phyloP scores from a whole-genome alignment of 1,139 yeast genomes.

The Geotrichum fermentans region DNA sequence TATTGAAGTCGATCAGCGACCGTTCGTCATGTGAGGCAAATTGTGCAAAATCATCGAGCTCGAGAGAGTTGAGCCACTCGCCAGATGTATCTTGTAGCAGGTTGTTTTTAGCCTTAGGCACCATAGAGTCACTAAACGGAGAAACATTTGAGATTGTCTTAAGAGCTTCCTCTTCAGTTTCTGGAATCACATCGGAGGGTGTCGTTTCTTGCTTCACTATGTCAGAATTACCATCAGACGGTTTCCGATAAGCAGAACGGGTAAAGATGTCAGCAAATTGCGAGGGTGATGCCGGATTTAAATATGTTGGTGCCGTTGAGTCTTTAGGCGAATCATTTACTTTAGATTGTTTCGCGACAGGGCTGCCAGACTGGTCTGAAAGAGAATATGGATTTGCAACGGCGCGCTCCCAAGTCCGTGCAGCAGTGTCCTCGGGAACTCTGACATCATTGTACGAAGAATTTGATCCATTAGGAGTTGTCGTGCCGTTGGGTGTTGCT shows the following conservation, averaged over 20 bases:
- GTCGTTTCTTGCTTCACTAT: too few species aligned
- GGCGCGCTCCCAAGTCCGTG: conserved; percentile 18
- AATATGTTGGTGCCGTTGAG: not conserved
- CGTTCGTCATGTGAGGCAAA: conserved; percentile 3
- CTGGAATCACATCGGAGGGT: too few species aligned
- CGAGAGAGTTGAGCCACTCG: conserved; percentile 21
- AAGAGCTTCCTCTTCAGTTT: too few species aligned
- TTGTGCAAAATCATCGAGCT: conserved; percentile 14
- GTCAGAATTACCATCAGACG: too few species aligned
- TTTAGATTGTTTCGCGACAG: too few species aligned
- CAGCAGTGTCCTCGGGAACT: not conserved
- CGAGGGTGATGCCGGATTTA: conserved; percentile 14
- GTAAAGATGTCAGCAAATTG: conserved; percentile 15
- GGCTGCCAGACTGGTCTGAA: too few species aligned
- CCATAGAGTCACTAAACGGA: too few species aligned
- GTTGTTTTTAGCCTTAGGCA: conserved; percentile 9
- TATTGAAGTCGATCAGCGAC: conserved; percentile 8
- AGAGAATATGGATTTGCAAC: not conserved
- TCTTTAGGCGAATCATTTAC: too few species aligned
- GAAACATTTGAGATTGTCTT: too few species aligned
- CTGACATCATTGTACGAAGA: not conserved
- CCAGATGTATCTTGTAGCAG: conserved; percentile 18
- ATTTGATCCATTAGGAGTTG: not conserved
- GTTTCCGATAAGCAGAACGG: not conserved
- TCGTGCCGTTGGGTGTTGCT: conserved; percentile 1